phyloP scores from a whole-genome alignment of 768 basidiomycete genomes.

The Tulasnella sp. region DNA sequence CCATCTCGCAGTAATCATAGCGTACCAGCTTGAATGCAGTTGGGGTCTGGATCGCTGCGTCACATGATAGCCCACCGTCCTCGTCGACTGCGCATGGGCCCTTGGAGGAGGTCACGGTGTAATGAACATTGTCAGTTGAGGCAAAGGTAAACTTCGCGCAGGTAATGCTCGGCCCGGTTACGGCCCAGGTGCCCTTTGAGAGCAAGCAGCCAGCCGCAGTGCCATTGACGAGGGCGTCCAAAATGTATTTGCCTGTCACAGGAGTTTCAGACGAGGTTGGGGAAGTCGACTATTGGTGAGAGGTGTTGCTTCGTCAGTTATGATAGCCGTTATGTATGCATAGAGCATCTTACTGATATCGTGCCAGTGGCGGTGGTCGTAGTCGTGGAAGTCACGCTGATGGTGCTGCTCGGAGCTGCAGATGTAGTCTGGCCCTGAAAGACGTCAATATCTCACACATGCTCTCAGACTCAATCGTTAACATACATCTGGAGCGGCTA shows the following conservation, averaged over 20 bases:
- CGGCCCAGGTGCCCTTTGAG: constrained; percentile 45
- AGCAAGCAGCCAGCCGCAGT: constrained; percentile 40
- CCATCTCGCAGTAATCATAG: not conserved
- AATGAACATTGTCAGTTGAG: constrained; percentile 33
- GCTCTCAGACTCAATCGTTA: not conserved
- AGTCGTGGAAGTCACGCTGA: no score
- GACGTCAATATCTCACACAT: not conserved
- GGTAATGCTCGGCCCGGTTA: constrained; percentile 32
- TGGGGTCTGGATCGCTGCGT: constrained; percentile 12
- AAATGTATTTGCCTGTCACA: not conserved
- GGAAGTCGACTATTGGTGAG: not conserved
- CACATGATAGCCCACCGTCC: constrained; percentile 39
- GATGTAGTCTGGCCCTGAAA: not conserved
- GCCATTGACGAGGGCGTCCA: constrained; percentile 40
- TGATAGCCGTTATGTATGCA: not conserved
- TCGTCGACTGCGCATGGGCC: constrained; percentile 41
- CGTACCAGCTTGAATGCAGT: not conserved
- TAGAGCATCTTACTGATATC: not conserved
- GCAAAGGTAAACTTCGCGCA: constrained; percentile 42
- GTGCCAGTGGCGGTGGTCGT: not conserved
- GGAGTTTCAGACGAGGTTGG: not conserved
- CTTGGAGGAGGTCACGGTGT: constrained; percentile 49
- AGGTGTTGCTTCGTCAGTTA: not conserved
- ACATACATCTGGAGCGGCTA: not conserved
- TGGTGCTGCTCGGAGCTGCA: not conserved